These are phyloP conservation scores for Zoysia japonica DNA, from an alignment of 176 grass and related monocot genomes.

Conservation along the genomic window DNA sequence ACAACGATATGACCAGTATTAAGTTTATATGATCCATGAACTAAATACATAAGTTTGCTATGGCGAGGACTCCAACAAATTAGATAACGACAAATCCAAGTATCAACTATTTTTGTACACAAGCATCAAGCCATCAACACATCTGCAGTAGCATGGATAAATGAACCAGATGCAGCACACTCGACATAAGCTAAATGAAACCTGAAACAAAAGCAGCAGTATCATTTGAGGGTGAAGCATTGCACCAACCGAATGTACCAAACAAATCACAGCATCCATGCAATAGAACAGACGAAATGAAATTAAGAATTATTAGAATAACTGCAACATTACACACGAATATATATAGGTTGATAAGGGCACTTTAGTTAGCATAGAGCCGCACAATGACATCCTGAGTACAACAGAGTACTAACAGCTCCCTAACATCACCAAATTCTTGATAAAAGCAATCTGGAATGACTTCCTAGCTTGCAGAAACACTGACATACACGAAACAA, in stretches of 20 bases:
- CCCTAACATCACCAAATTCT: slow-evolving; percentile 37
- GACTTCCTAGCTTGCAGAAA: slow-evolving; percentile 19
- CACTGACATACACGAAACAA: not conserved
- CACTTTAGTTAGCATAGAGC: slow-evolving; percentile 29
- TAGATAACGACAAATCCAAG: too few species aligned
- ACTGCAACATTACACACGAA: not conserved
- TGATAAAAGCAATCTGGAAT: slow-evolving; percentile 43
- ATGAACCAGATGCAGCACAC: too few species aligned
- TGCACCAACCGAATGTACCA: too few species aligned
- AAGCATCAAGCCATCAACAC: too few species aligned
- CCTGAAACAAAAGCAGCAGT: not conserved
- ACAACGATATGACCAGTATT: too few species aligned
- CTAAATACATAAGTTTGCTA: too few species aligned
- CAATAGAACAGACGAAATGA: not conserved
- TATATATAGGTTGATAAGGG: not conserved
- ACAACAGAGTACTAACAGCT: slow-evolving; percentile 21
- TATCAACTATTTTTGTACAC: too few species aligned
- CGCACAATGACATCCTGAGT: slow-evolving; percentile 33
- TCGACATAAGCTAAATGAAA: not conserved
- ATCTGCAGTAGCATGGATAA: too few species aligned
- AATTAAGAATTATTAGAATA: not conserved
- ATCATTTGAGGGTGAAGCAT: not conserved
- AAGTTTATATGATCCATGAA: too few species aligned
- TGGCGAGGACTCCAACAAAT: too few species aligned
- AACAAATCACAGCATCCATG: not conserved